Evolutionary conservation across 2,329 filamentous ascomycete genomes (phyloP).

Genomic region (Fusarium multiceps): DNA sequence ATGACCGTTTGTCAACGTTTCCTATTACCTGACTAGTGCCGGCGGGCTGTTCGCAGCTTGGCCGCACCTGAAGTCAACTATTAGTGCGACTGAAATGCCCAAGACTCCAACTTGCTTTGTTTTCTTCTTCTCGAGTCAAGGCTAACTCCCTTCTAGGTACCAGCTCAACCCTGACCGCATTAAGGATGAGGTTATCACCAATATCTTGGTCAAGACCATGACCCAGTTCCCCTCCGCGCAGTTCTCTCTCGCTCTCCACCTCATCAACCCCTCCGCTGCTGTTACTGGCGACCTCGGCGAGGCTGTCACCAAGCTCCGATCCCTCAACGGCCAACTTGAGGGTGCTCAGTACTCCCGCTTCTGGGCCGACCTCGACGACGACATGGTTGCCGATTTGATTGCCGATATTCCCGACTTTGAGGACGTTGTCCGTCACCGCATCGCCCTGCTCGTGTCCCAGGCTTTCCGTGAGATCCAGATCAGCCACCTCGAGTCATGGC

Average conservation of each 20-base stretch:
- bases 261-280: slow-evolving; percentile 83
- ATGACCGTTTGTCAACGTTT: slow-evolving; percentile 84
- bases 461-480: slow-evolving; percentile 79
- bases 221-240: slow-evolving; percentile 97
- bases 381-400: slow-evolving; percentile 93
- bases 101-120: slow-evolving; percentile 3
- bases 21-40: slow-evolving; percentile 91
- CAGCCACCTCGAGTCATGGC: slow-evolving; percentile 77
- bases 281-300: slow-evolving; percentile 81
- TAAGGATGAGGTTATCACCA: slow-evolving; percentile 97
- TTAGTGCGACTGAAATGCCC: slow-evolving; percentile 78
- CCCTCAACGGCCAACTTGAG: slow-evolving; percentile 87
- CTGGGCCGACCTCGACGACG: slow-evolving; percentile 95
- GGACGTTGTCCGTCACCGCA: slow-evolving; percentile 89
- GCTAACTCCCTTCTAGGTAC: slow-evolving; percentile 71
- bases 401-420: slow-evolving; percentile 96
- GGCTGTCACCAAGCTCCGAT: slow-evolving; percentile 87
- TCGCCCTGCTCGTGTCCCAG: slow-evolving; percentile 87
- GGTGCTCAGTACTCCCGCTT: slow-evolving; percentile 90
- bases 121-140: slow-evolving; percentile 3
- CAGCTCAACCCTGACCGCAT: slow-evolving; percentile 99
- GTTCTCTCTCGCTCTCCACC: slow-evolving; percentile 92
- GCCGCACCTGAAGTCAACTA: slow-evolving; percentile 73
- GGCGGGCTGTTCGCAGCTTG: slow-evolving; percentile 57
- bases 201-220: slow-evolving; percentile 97